Evolutionary conservation across 140 eudicot species (phyloP).

Genomic region (Flaveria floridana): DNA sequence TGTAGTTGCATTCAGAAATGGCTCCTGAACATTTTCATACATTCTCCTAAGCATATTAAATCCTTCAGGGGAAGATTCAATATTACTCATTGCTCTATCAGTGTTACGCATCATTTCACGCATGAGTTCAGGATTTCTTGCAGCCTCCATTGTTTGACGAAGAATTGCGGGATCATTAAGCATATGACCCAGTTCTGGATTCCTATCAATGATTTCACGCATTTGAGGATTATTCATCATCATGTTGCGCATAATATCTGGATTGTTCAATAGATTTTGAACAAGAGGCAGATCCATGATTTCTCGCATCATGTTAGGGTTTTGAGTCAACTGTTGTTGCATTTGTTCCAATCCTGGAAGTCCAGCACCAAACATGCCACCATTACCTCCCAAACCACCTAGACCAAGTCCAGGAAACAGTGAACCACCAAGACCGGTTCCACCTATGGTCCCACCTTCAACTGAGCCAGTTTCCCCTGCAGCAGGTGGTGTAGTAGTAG

Average conservation of each 20-base stretch:
- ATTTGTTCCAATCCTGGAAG: constrained; percentile 82
- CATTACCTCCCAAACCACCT: constrained; percentile 55
- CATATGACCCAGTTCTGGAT: constrained; percentile 90
- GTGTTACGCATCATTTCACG: constrained; percentile 99
- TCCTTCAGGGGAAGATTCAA: constrained; percentile 94
- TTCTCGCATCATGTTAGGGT: constrained; percentile 83
- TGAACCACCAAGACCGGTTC: constrained; percentile 59
- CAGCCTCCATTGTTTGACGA: constrained; percentile 86
- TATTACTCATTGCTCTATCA: constrained; percentile 90
- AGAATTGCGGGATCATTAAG: constrained; percentile 89
- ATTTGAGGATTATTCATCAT: constrained; percentile 89
- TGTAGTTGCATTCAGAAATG: constrained; percentile 79
- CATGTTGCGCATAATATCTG: constrained; percentile 77
- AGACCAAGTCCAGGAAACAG: constrained; percentile 78
- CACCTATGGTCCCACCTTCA: constrained; percentile 46
- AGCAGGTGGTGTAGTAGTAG: constrained; percentile 42
- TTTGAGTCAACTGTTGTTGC: constrained; percentile 73
- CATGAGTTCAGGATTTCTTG: constrained; percentile 96
- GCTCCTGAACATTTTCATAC: constrained; percentile 96
- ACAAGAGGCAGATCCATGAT: constrained; percentile 76
- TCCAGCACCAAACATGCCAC: constrained; percentile 76
- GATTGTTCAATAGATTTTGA: constrained; percentile 77
- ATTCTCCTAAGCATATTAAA: constrained; percentile 94
- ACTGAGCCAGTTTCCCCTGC: constrained; percentile 39
- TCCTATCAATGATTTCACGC: constrained; percentile 90